Percentiles rank a stretch among this genome's conserved stretches.
Evolutionary conservation across 2,329 filamentous ascomycete genomes (phyloP).

Genomic region (Phaeosphaeriaceae sp.): DNA sequence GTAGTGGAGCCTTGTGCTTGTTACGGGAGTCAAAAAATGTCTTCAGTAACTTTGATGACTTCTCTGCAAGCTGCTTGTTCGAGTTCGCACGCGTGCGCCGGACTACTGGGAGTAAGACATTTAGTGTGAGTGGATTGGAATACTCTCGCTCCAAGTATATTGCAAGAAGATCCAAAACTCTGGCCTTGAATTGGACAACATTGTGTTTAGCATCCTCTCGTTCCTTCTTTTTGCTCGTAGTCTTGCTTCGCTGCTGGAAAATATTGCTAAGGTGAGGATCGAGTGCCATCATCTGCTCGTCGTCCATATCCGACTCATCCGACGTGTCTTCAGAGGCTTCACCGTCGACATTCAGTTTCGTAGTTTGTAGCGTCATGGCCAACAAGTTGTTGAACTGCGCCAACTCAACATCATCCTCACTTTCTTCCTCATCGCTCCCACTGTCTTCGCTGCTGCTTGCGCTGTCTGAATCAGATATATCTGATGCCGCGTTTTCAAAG

Average conservation of each 20-base stretch:
- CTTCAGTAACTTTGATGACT: slow-evolving; percentile 74
- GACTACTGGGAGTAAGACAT: slow-evolving; percentile 77
- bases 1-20: slow-evolving; percentile 54
- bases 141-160: slow-evolving; percentile 84
- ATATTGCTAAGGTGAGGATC: slow-evolving; percentile 84
- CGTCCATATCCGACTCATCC: slow-evolving; percentile 82
- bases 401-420: slow-evolving; percentile 59
- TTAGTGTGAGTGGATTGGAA: slow-evolving; percentile 69
- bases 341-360: slow-evolving; percentile 61
- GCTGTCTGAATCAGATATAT: slow-evolving; percentile 20
- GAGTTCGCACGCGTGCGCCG: slow-evolving; percentile 76
- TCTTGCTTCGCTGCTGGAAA: slow-evolving; percentile 77
- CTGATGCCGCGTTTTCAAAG: slow-evolving; percentile 33
- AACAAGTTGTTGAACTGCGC: slow-evolving; percentile 76
- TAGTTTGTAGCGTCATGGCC: slow-evolving; percentile 75
- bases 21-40: slow-evolving; percentile 71
- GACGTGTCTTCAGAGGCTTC: slow-evolving; percentile 66
- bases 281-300: slow-evolving; percentile 91
- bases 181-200: slow-evolving; percentile 93
- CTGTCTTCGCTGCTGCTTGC: slow-evolving; percentile 29
- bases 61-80: slow-evolving; percentile 75
- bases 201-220: slow-evolving; percentile 86
- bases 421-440: slow-evolving; percentile 25
- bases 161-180: slow-evolving; percentile 84
- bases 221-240: slow-evolving; percentile 74